Evolutionary conservation across 768 basidiomycete species (phyloP), one percentile per base, ranked within the genome.

Genomic region (Clavaria fumosa): DNA sequence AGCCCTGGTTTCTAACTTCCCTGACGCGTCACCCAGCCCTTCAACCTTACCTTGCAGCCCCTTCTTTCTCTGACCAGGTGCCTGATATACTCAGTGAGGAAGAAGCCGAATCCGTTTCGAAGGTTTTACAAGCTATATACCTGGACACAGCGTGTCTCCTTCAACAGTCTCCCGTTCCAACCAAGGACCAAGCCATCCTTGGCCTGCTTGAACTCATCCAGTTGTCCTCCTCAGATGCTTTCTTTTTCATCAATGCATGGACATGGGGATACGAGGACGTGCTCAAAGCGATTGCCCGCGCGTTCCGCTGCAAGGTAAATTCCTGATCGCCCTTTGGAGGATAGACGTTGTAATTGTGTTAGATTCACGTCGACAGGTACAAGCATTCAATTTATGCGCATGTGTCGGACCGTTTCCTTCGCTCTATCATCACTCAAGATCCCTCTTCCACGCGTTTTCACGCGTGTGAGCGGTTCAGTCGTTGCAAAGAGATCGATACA

Each of bases 191-290:
- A 12, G 89, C 83, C 0, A 70, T 75, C 0, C 45, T 59, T 18
- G 82, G 78, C 2, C 58, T 93, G 3, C 55, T 86, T 14, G 59
- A 71, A 12, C 63, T 95, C 1, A 78, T 96, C 55, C 59, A 63
- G 7, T 50, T 75, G 3, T 81, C 78, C 40, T 79, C 88, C 0
- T 43, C 60, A 0, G 59, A 66, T 3, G 77, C 77, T 0, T 63
- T 72, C 38, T 95, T 97, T 59, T 96, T 82, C 59, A 64, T 99
- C 40, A 93, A 95, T 50, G 53, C 72, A 0, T 99, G 93, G 93
- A 93, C 91, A 0, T 91, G 83, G 78, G 93, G 93, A 1, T 96
- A 95, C 52, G 93, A 99, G 55, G 85, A 90, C 39, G 60, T 91
- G 10, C 61, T 95, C 20, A 84, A 86, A 48, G 82, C 67, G 0